Conservation (phyloP, 2,329 filamentous ascomycete genomes). For the Neonectria coccinea region DNA sequence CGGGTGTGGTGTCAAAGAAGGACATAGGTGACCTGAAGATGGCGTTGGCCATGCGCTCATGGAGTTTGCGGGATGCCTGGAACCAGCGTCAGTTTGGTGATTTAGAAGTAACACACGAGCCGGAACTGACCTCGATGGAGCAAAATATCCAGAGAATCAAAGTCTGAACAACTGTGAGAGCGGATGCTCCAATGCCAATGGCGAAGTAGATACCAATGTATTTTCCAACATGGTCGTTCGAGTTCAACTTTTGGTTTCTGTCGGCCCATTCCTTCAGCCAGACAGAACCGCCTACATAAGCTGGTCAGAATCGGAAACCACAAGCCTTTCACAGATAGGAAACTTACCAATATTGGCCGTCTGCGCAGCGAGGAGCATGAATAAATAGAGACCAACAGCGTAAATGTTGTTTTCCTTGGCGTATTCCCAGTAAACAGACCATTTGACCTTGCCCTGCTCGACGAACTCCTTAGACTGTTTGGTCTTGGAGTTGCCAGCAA, state of each 20-base stretch:
- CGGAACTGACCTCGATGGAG: slow-evolving; percentile 83
- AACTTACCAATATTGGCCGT: slow-evolving; percentile 79
- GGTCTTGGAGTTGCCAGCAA: slow-evolving; percentile 76
- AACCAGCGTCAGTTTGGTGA: slow-evolving; percentile 27
- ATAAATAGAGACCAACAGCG: slow-evolving; percentile 84
- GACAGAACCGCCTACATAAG: slow-evolving; percentile 75
- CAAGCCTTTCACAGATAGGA: too few species aligned
- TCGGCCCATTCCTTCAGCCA: slow-evolving; percentile 98
- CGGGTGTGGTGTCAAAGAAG: slow-evolving; percentile 97
- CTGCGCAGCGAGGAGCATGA: slow-evolving; percentile 83
- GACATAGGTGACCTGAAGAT: slow-evolving; percentile 99
- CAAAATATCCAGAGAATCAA: slow-evolving; percentile 99
- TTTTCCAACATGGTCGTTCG: slow-evolving; percentile 83
- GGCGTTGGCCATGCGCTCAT: slow-evolving; percentile 96
- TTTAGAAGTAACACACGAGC: too few species aligned
- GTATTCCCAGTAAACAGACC: slow-evolving; percentile 91
- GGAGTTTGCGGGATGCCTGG: slow-evolving; percentile 91
- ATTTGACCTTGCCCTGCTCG: slow-evolving; percentile 98
- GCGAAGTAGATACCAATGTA: slow-evolving; percentile 97
- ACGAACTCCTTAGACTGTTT: slow-evolving; percentile 88
- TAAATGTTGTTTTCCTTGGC: slow-evolving; percentile 92
- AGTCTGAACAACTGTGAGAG: slow-evolving; percentile 89
- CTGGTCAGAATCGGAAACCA: slow-evolving; percentile 15
- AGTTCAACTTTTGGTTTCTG: slow-evolving; percentile 73
- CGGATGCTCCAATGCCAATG: slow-evolving; percentile 88